Percentiles rank a stretch among this genome's conserved stretches.
These are phyloP conservation scores for Jamesozyma lodderae DNA, from an alignment of 805 yeast species.

Conservation along the genomic window DNA sequence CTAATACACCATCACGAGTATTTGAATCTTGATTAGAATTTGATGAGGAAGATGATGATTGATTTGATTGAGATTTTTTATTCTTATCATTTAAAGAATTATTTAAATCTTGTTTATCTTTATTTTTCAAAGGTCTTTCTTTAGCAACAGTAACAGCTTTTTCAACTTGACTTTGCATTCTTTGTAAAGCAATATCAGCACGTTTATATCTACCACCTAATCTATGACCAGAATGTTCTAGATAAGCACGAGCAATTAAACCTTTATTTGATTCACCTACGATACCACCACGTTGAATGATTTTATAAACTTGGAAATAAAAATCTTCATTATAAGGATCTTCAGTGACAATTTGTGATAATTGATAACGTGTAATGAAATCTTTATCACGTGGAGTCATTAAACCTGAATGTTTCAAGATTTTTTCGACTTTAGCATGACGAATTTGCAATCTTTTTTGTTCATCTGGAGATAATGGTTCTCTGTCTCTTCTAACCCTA, in stretches of 20 bases:
- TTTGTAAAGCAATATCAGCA: slow-evolving; percentile 84
- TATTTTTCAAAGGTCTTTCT: slow-evolving; percentile 65
- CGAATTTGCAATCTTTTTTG: slow-evolving; percentile 57
- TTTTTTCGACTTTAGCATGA: slow-evolving; percentile 66
- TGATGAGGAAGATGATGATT: neutral
- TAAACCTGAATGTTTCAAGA: slow-evolving; percentile 77
- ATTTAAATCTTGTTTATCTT: slow-evolving; percentile 25
- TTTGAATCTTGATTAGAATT: slow-evolving; percentile 34
- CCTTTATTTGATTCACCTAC: slow-evolving; percentile 45
- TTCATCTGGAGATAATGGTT: slow-evolving; percentile 59
- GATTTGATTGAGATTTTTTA: neutral
- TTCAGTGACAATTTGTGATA: slow-evolving; percentile 91
- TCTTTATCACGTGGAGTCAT: slow-evolving; percentile 98
- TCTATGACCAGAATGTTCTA: slow-evolving; percentile 86
- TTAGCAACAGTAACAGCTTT: slow-evolving; percentile 93
- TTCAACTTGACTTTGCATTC: slow-evolving; percentile 97
- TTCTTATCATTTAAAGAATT: neutral
- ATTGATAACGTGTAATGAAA: slow-evolving; percentile 86
- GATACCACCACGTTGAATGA: slow-evolving; percentile 45
- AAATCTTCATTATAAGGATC: slow-evolving; percentile 97
- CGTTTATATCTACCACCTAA: slow-evolving; percentile 76
- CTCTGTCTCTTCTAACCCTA: slow-evolving; percentile 25
- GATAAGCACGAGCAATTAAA: slow-evolving; percentile 84
- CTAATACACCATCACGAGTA: slow-evolving; percentile 73
- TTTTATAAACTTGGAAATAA: slow-evolving; percentile 85